phyloP scores from a whole-genome alignment of 345 rosid species.

The Firmiana major region DNA sequence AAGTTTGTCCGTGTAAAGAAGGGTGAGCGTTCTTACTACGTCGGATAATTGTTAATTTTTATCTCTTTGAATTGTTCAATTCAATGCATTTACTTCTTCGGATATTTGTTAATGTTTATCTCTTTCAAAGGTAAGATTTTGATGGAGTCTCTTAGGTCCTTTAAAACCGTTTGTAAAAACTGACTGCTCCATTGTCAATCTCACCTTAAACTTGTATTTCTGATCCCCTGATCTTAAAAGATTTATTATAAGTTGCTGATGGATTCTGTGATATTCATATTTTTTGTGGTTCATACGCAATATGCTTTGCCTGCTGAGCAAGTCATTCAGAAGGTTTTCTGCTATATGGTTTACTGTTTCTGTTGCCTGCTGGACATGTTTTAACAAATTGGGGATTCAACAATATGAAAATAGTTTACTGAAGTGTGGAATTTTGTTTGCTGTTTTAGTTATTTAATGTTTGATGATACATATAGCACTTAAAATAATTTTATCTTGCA shows the following conservation, averaged over 20 bases:
- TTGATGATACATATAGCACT: neutral
- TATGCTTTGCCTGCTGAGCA: neutral
- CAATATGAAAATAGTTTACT: neutral
- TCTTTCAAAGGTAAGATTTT: neutral
- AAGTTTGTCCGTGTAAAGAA: constrained; percentile 75
- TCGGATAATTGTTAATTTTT: neutral
- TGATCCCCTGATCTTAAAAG: neutral
- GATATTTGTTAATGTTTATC: neutral
- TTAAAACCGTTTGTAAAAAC: neutral
- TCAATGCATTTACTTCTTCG: no score
- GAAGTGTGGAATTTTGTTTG: neutral
- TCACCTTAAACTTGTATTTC: neutral
- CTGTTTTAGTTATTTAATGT: neutral
- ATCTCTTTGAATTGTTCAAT: neutral
- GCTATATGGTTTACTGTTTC: no score
- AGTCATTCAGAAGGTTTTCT: neutral
- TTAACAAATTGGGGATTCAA: neutral
- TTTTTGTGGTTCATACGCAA: neutral
- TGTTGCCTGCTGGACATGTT: neutral
- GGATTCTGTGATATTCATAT: neutral
- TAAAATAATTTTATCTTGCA: no score
- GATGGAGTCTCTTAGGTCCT: neutral
- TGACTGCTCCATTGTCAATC: neutral
- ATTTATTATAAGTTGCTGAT: neutral
- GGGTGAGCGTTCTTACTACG: constrained; percentile 35